Evolutionary conservation across 2,329 filamentous ascomycete genomes (phyloP).

Genomic region (Talaromyces sp.): DNA sequence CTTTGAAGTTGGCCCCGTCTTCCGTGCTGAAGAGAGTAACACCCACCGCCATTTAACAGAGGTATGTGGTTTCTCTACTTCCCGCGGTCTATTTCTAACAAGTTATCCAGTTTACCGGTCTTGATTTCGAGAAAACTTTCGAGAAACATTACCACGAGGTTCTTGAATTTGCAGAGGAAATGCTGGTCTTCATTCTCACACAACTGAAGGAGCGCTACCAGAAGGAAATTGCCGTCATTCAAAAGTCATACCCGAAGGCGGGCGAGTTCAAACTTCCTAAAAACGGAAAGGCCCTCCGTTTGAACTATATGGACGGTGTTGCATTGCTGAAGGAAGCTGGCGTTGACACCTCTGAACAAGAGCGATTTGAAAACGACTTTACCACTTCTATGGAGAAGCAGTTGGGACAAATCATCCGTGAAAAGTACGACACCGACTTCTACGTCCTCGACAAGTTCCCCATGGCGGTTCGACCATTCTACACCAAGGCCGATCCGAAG

Average conservation of each 20-base stretch:
- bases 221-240: constrained; percentile 40
- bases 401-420: constrained; percentile 77
- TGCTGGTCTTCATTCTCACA: constrained; percentile 44
- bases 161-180: constrained; percentile 42
- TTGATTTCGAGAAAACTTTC: constrained; percentile 49
- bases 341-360: constrained; percentile 45
- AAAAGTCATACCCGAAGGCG: constrained; percentile 45
- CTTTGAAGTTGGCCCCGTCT: constrained; percentile 61
- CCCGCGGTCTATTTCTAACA: constrained; percentile 14
- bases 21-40: constrained; percentile 63
- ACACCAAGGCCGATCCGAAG: constrained; percentile 72
- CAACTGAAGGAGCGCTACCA: constrained; percentile 40
- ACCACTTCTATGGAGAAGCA: constrained; percentile 52
- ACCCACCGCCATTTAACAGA: constrained; percentile 62
- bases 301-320: constrained; percentile 47
- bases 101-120: constrained; percentile 39
- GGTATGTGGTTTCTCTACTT: constrained; percentile 22
- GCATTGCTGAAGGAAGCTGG: constrained; percentile 43
- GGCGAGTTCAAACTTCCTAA: constrained; percentile 46
- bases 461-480: constrained; percentile 80
- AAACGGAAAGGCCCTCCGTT: constrained; percentile 42
- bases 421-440: constrained; percentile 92
- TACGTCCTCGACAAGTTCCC: constrained; percentile 98
- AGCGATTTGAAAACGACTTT: constrained; percentile 43
- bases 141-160: constrained; percentile 47